Evolutionary conservation across 2,329 filamentous ascomycete genomes (phyloP).

Genomic region (Trichoderma polysporum): DNA sequence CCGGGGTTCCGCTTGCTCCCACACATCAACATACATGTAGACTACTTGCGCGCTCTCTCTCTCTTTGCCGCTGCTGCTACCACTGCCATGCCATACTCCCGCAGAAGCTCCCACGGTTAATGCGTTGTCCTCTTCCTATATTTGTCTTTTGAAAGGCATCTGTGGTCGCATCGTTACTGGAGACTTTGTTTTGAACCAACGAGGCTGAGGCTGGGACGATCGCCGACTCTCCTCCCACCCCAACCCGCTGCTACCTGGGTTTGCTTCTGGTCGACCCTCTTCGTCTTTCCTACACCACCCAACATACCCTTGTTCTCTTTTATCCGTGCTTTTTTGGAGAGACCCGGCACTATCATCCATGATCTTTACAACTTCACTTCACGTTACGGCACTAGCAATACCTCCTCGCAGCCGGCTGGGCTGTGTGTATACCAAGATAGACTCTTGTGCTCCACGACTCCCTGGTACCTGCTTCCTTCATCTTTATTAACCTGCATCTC

Average conservation of each 20-base stretch:
- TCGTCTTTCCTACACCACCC: slow-evolving; percentile 24
- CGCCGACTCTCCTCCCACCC: slow-evolving; percentile 14
- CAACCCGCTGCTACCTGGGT: background rate
- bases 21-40: slow-evolving; percentile 20
- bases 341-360: slow-evolving; percentile 35
- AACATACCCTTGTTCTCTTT: slow-evolving; percentile 23
- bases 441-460: slow-evolving; percentile 30
- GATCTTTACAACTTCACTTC: slow-evolving; percentile 29
- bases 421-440: slow-evolving; percentile 51
- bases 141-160: slow-evolving; percentile 4
- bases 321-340: slow-evolving; percentile 25
- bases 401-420: slow-evolving; percentile 39
- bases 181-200: background rate
- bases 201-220: slow-evolving; percentile 19
- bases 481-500: slow-evolving; percentile 25
- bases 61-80: slow-evolving; percentile 7
- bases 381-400: slow-evolving; percentile 24
- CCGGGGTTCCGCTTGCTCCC: slow-evolving; percentile 14
- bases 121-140: slow-evolving; percentile 18
- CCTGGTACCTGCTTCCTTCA: slow-evolving; percentile 37
- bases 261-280: slow-evolving; percentile 12
- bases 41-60: slow-evolving; percentile 18
- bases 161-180: slow-evolving; percentile 5
- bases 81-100: slow-evolving; percentile 12
- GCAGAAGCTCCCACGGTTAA: slow-evolving; percentile 8